Evolutionary conservation across 2,329 filamentous ascomycete genomes (phyloP), one percentile per base, ranked within the genome.

Genomic region (Penicillium sp.): DNA sequence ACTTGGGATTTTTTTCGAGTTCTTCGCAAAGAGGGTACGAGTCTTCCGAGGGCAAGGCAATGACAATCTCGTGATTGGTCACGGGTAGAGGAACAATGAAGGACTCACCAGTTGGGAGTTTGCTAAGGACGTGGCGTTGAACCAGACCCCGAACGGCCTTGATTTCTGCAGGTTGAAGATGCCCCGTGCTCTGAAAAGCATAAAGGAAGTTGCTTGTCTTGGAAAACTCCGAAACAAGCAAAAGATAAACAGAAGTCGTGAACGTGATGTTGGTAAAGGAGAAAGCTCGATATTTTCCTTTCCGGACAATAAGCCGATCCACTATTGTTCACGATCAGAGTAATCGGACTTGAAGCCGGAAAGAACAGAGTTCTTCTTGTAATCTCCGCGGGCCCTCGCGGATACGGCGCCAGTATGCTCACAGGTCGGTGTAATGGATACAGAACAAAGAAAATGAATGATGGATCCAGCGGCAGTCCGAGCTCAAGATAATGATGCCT

Each of bases 21-120:
- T 36, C 31, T 18, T 49, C 25, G 14, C 11, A 29, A 30, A 25
- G 35, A 29, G 39, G 29, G 41, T 2, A 18, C 41, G 39, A 37
- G 39, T 19, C 8, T 41, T 33, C 41, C 28, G 30, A 34, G 33
- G 29, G 30, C 16, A 41, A 25, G 14, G 12, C 29, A 27, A 35
- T 27, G 39, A 37, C 27, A 22, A 19, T 37, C 54, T 53, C 49
- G 52, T 58, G 58, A 61, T 60, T 61, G 52, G 58, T 57, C 58
- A 56, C 56, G 52, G 33, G 39, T 10, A 49, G 25, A 35, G 42
- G 35, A 38, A 38, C 35, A 16, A 41, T 44, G 36, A 49, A 41
- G 45, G 36, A 49, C 49, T 49, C 40, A 52, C 40, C 19, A 22
- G n/a, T n/a, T n/a, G n/a, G n/a, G n/a, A 33, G 34, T 49, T 29